Base-by-base conservation (phyloP, 2,329 filamentous ascomycete genomes). In the Scortechinia acanthostroma region DNA sequence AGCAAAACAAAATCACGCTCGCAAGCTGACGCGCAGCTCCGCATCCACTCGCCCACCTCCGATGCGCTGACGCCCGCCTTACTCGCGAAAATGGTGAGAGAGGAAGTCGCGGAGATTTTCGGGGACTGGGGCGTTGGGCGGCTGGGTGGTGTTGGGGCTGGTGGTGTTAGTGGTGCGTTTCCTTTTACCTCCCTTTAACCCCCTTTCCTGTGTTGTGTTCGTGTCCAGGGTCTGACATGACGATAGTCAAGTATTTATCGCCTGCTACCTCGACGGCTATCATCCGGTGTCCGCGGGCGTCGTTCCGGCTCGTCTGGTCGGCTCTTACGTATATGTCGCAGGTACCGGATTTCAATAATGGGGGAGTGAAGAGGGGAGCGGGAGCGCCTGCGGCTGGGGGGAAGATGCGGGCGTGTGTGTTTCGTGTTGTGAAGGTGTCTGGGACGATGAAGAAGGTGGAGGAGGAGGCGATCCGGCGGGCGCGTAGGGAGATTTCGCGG, bases 251-350 rank as follows among this genome's bases (percentile, higher is more conserved):
- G 70, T 98, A 98, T 62, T 74, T 94, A 44, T 95, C 90, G 1
- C 73, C 82, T 3, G 86, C 90, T n/a, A 98, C 93, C 0, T 95
- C 88, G 4, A 98, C 91, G 1, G 89, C 91, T 45, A 98, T 98
- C 48, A 72, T 98, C 30, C 80, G 87, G 50, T 88, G 91, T 51
- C 80, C 88, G 2, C 82, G 93, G 47, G 80, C 83, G 15, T 83
- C 95, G 52, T 94, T 91, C 60, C 78, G 88, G 42, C 76, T 96
- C 50, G 83, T 95, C 3, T 98, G 93, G 93, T 83, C 90, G 0
- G 88, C 90, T 1, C 68, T 98, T 45, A 88, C 88, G 0, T 87
- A 90, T 53, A 85, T 93, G 70, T 82, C 82, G 19, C 73, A 66
- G 15, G 68, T 96, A 0, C 88, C 80, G 6, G 35, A 10, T 6